A percentile compares a stretch with the other conserved stretches of the same genome.
phyloP scores from a whole-genome alignment of 177 flowering plant species.

The Vitis hybrid region DNA sequence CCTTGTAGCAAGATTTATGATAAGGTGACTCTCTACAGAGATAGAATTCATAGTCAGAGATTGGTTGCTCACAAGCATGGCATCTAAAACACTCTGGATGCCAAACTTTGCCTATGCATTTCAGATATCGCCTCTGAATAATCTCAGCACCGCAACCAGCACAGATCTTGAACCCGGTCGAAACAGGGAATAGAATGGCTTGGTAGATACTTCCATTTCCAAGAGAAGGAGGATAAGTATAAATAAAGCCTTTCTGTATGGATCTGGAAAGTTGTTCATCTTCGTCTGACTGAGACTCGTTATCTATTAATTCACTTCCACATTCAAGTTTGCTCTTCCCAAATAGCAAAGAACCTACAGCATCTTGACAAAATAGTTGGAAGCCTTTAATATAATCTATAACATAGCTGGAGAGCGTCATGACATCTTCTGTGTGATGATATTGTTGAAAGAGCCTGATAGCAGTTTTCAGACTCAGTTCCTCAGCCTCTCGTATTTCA shows the following conservation, averaged over 20 bases:
- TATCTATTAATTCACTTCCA: not conserved
- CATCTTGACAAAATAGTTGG: too few relatives aligned
- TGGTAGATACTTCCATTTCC: constrained; percentile 2
- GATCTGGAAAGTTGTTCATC: constrained; percentile 21
- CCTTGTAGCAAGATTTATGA: constrained; percentile 65
- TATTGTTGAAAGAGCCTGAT: too few relatives aligned
- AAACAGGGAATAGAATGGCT: not conserved
- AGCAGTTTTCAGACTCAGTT: too few relatives aligned
- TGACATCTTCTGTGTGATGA: too few relatives aligned
- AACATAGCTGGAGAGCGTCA: too few relatives aligned
- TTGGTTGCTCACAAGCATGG: constrained; percentile 58
- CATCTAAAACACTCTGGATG: constrained; percentile 76
- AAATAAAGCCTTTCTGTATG: constrained; percentile 13
- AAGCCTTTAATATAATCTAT: too few relatives aligned
- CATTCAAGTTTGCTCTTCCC: too few relatives aligned
- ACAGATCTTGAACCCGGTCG: constrained; percentile 30
- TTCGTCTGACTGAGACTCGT: constrained; percentile 7
- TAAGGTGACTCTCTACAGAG: constrained; percentile 55
- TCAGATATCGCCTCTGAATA: constrained; percentile 64
- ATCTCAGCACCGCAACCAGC: constrained; percentile 64
- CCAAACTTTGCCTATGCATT: constrained; percentile 63
- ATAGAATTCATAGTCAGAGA: constrained; percentile 66
- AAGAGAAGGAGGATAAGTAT: not conserved
- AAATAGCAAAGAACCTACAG: too few relatives aligned
- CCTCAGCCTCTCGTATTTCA: too few relatives aligned